Conservation (phyloP, 2,329 filamentous ascomycete genomes). For the Pseudogymnoascus pannorum region DNA sequence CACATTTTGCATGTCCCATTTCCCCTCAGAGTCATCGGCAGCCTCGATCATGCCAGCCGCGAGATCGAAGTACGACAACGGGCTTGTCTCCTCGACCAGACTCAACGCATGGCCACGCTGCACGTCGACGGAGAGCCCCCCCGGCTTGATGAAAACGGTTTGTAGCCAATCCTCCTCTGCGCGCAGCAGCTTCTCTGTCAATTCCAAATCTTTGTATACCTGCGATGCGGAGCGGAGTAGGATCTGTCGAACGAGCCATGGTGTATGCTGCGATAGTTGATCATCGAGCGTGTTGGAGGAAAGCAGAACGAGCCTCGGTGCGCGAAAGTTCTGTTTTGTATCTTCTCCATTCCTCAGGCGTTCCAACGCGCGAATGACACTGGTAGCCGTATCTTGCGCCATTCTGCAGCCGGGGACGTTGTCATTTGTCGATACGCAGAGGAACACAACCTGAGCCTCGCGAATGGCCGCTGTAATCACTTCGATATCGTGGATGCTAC, state of each 20-base stretch:
- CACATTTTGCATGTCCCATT: neutral
- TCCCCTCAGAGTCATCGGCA: slow-evolving; percentile 29
- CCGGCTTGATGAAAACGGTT: slow-evolving; percentile 38
- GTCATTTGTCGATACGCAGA: slow-evolving; percentile 35
- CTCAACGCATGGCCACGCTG: slow-evolving; percentile 35
- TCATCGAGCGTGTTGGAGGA: too few species aligned
- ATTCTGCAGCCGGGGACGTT: slow-evolving; percentile 37
- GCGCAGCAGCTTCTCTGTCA: slow-evolving; percentile 33
- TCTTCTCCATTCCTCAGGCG: slow-evolving; percentile 17
- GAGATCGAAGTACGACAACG: slow-evolving; percentile 38
- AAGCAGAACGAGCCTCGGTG: too few species aligned
- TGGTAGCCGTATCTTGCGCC: slow-evolving; percentile 30
- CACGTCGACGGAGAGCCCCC: slow-evolving; percentile 26
- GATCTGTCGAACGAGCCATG: neutral
- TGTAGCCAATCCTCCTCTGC: slow-evolving; percentile 32
- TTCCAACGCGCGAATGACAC: slow-evolving; percentile 33
- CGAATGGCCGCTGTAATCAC: slow-evolving; percentile 33
- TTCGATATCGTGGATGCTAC: slow-evolving; percentile 33
- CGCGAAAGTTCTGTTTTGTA: neutral
- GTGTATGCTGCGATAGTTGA: neutral
- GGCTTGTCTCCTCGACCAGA: slow-evolving; percentile 31
- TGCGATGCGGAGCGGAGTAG: neutral
- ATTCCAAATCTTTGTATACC: slow-evolving; percentile 23
- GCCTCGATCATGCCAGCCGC: slow-evolving; percentile 43
- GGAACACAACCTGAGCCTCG: slow-evolving; percentile 31